Base-by-base conservation (phyloP, 2,329 filamentous ascomycete species). In the Colletotrichum sansevieriae region DNA sequence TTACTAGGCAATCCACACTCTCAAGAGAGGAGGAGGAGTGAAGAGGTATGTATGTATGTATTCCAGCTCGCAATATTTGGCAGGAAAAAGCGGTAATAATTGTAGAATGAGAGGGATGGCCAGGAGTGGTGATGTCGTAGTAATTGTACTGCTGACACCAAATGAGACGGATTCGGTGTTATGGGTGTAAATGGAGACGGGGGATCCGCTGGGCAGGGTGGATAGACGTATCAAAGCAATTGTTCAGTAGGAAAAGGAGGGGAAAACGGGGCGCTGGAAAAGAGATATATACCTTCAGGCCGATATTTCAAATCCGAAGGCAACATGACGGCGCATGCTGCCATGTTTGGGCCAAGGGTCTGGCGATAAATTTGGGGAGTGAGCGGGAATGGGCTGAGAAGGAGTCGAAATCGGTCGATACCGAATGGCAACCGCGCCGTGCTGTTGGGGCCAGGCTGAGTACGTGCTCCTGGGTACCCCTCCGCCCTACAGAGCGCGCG, bases 301-400 rank as follows among this genome's bases (percentile, higher is more conserved):
- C 54, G 41, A 54, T 60, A 72, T 71, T 71, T 66, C 52, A 71
- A 71, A 71, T 69, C 22, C 44, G 47, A 54, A 57, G 70, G 70
- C 57, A 52, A 63, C 60, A 65, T 71, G 68, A 68, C 68, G 68
- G 68, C 57, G 68, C 22, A 70, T 49, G 64, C 62, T 66, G 66
- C 66, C 66, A 69, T 61, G 66, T 62, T 72, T 57, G 68, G 68
- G 65, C 68, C 64, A 71, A 72, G 68, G 51, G 75, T 78, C 76
- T 75, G 76, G 70, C 72, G 75, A 78, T 74, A 76, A 77, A 74
- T 74, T 75, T 74, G 75, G 75, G 75, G 74, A 73, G 76, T 73
- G 76, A 75, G 73, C 70, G 74, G 72, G 75, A 78, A 77, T 78
- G 77, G 77, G 72, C 76, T 78, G 77, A 78, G 75, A 70, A 75